These are phyloP conservation scores for Hygrophila difformis DNA, from an alignment of 257 asterid genomes.

Conservation along the genomic window DNA sequence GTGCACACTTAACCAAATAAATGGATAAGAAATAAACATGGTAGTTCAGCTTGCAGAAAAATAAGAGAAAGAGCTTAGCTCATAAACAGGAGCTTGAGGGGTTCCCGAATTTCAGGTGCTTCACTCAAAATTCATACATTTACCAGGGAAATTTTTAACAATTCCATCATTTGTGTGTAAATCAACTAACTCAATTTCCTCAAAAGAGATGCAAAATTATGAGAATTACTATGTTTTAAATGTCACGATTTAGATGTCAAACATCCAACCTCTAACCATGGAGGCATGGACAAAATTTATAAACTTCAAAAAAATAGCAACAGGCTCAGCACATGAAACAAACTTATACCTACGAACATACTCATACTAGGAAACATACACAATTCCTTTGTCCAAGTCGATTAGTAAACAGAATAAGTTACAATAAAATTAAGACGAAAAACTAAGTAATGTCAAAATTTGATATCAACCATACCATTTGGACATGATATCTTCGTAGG, in stretches of 20 bases:
- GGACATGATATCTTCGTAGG: constrained; percentile 54
- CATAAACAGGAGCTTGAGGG: too few relatives aligned
- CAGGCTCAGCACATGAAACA: background rate
- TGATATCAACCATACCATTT: constrained; percentile 34
- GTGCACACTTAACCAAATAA: background rate
- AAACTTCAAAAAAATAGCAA: background rate
- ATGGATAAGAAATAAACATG: too few relatives aligned
- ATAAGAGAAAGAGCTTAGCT: too few relatives aligned
- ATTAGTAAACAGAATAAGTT: background rate
- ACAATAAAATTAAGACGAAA: background rate
- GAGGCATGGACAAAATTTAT: background rate
- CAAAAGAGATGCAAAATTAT: background rate
- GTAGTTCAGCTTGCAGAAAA: too few relatives aligned
- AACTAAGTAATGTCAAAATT: background rate
- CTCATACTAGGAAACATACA: background rate
- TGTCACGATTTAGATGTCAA: background rate
- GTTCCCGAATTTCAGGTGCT: too few relatives aligned
- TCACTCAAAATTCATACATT: too few relatives aligned
- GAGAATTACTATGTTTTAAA: background rate
- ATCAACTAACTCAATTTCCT: background rate
- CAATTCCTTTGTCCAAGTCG: background rate
- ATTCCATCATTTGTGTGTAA: background rate
- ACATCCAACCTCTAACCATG: background rate
- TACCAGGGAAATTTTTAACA: too few relatives aligned
- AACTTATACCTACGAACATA: background rate